Base-by-base conservation (phyloP, 129 eudicot species). In the Tanacetum coccineum region DNA sequence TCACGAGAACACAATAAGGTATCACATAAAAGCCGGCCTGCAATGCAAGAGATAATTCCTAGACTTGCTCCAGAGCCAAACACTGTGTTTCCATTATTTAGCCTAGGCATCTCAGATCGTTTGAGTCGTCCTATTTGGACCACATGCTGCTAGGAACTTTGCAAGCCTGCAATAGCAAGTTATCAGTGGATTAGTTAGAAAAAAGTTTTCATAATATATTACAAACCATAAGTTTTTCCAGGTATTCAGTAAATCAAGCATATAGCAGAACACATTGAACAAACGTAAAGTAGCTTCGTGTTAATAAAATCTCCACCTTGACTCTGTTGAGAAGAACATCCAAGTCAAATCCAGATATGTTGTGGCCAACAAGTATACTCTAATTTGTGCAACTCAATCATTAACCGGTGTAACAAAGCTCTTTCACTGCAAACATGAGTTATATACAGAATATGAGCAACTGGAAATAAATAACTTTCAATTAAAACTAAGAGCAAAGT, bases 341-440 rank as follows among this genome's bases (percentile, higher is more conserved):
- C 54, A n/a, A n/a, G n/a, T n/a, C n/a, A n/a, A n/a, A n/a, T n/a
- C n/a, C n/a, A n/a, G n/a, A n/a, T n/a, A 93, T 93, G 64, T 93
- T 93, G 78, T 93, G 96, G 60, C 99, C 99, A 70, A 93, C 95
- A 75, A 93, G 91, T 79, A 93, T 84, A 78, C 89, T 93, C 99
- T 71, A 93, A 73, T 70, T 89, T 93, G 85, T 93, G 87, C 66
- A 93, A 66, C 79, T 93, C 96, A 19, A 77, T 77, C 99, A 93
- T 89, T 85, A 93, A 67, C 68, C 93, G 95, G 66, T 82, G 82
- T 62, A 93, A 67, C 65, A 93, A 79, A 62, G 95, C 99, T 68
- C 99, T 81, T n/a, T 93, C 99, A 75, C 99, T 93, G 96, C 70
- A 72, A 73, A 47, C 54, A 62, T 50, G 71, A 45, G 56, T 39